These are phyloP conservation scores for Hypericum perforatum DNA, from an alignment of 345 rosid genomes.

Conservation along the genomic window DNA sequence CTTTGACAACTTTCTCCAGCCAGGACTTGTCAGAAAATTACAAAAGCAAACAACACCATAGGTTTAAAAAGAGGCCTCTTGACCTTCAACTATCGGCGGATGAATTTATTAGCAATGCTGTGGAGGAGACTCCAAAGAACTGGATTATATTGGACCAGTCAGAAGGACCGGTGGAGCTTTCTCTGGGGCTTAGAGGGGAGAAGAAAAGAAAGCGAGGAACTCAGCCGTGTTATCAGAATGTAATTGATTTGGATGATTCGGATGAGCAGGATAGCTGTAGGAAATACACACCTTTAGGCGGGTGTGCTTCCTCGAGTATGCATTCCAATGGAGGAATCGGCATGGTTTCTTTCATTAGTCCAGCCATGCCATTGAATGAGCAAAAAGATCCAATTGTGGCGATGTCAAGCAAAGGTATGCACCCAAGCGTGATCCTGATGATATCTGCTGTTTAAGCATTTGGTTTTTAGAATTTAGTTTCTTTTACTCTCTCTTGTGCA, in stretches of 20 bases:
- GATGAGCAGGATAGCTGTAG: slow-evolving; percentile 6
- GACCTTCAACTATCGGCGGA: slow-evolving; percentile 27
- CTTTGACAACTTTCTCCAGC: not conserved
- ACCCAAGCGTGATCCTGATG: slow-evolving; percentile 2
- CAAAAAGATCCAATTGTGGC: slow-evolving; percentile 14
- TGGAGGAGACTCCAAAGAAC: slow-evolving; percentile 13
- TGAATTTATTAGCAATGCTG: slow-evolving; percentile 15
- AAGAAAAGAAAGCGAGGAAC: slow-evolving; percentile 11
- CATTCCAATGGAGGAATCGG: slow-evolving; percentile 11
- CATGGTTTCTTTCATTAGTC: slow-evolving; percentile 12
- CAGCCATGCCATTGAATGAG: slow-evolving; percentile 12
- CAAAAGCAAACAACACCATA: slow-evolving; percentile 5
- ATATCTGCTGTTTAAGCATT: slow-evolving; percentile 5
- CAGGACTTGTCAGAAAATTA: slow-evolving; percentile 11
- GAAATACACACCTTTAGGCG: slow-evolving; percentile 12
- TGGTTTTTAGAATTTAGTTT: not conserved
- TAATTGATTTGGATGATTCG: slow-evolving; percentile 30
- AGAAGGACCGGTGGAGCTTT: slow-evolving; percentile 16
- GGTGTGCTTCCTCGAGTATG: slow-evolving; percentile 7
- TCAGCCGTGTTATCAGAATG: slow-evolving; percentile 9
- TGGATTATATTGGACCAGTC: slow-evolving; percentile 9
- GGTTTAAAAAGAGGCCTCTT: slow-evolving; percentile 17
- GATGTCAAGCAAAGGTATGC: not conserved
- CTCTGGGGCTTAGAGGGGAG: slow-evolving; percentile 23
- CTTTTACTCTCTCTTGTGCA: slow-evolving; percentile 11